phyloP scores from a whole-genome alignment of 352 stramenopile genomes.

The Pythium chondricola region DNA sequence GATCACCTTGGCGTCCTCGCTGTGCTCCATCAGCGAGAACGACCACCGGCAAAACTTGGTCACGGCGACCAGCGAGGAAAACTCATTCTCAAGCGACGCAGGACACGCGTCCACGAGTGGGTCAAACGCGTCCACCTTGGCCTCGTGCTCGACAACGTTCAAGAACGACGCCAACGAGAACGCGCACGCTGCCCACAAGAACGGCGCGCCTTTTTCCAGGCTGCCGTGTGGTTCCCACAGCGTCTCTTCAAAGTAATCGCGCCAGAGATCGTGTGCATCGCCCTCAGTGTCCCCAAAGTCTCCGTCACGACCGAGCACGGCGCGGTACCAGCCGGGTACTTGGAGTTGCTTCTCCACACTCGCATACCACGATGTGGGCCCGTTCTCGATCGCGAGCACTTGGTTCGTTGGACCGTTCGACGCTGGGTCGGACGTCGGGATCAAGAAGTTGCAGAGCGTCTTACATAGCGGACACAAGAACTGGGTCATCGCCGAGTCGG shows the following conservation, averaged over 20 bases:
- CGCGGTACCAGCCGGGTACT: conserved; percentile 61
- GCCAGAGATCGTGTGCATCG: conserved; percentile 70
- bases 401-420: neutral
- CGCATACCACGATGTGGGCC: conserved; percentile 28
- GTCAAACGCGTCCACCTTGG: conserved; percentile 35
- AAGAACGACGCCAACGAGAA: conserved; percentile 79
- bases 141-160: conserved; percentile 59
- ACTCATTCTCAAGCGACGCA: conserved; percentile 72
- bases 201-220: conserved; percentile 79
- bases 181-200: conserved; percentile 78
- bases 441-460: conserved; percentile 88
- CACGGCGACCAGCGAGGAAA: conserved; percentile 62
- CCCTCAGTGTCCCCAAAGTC: conserved; percentile 38
- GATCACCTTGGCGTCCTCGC: conserved; percentile 81
- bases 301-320: conserved; percentile 63
- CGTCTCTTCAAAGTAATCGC: conserved; percentile 84
- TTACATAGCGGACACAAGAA: conserved; percentile 92
- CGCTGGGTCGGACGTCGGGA: conserved; percentile 65
- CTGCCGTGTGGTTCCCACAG: conserved; percentile 84
- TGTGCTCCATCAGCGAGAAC: conserved; percentile 80
- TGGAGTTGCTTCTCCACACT: conserved; percentile 60
- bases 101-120: conserved; percentile 52
- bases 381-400: neutral
- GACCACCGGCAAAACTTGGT: conserved; percentile 87
- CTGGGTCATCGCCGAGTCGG: conserved; percentile 85